phyloP scores from a whole-genome alignment of 495 filamentous ascomycete genomes.

The Aspergillus baeticus region DNA sequence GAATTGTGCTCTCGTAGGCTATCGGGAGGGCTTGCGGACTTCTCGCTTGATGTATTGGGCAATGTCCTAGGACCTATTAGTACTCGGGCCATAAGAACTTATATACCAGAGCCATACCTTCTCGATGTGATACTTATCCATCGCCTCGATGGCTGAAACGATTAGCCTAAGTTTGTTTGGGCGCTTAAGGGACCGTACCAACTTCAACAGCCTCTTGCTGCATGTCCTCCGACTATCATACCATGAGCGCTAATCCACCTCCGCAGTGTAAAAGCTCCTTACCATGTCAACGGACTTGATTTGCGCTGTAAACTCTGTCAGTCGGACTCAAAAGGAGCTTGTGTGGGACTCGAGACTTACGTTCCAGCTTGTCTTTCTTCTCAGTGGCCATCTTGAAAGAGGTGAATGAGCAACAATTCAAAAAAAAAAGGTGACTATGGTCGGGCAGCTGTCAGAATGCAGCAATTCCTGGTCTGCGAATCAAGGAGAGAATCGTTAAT shows the following conservation, averaged over 20 bases:
- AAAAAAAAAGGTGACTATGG: not conserved
- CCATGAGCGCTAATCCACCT: slow-evolving; percentile 14
- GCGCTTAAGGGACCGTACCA: slow-evolving; percentile 57
- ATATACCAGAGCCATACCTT: slow-evolving; percentile 58
- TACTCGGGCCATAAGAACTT: slow-evolving; percentile 1
- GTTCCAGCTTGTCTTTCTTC: slow-evolving; percentile 70
- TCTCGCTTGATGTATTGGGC: slow-evolving; percentile 97
- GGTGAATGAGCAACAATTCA: not conserved
- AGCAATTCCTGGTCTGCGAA: not conserved
- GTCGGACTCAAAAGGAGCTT: slow-evolving; percentile 11
- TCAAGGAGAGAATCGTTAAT: slow-evolving; percentile 1
- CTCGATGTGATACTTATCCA: slow-evolving; percentile 89
- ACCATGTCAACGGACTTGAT: slow-evolving; percentile 99
- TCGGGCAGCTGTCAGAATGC: not conserved
- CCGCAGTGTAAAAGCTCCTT: slow-evolving; percentile 23
- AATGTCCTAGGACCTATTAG: slow-evolving; percentile 67
- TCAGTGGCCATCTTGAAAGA: slow-evolving; percentile 48
- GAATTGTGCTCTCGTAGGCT: slow-evolving; percentile 12
- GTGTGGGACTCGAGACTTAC: slow-evolving; percentile 40
- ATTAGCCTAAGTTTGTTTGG: slow-evolving; percentile 21
- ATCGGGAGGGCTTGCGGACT: slow-evolving; percentile 46
- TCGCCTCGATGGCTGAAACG: slow-evolving; percentile 82
- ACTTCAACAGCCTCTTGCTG: slow-evolving; percentile 90
- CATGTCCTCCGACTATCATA: slow-evolving; percentile 85
- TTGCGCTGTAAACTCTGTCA: slow-evolving; percentile 62